Evolutionary conservation across 2,329 filamentous ascomycete genomes (phyloP).

Genomic region (Zopfia rhizophila): DNA sequence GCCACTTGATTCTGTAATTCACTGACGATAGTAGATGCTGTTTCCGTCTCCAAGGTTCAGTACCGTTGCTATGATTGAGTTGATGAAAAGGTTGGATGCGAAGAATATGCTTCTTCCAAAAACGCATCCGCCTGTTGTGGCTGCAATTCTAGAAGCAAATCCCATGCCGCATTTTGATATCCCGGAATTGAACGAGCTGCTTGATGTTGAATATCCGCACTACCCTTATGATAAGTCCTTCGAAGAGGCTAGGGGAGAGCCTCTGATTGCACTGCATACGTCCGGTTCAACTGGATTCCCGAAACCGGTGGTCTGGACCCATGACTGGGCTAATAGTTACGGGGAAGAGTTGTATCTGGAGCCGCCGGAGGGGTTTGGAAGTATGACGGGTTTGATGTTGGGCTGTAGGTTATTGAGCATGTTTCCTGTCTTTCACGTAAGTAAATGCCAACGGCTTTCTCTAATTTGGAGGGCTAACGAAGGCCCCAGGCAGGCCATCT

Average conservation of each 20-base stretch:
- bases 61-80: conserved; percentile 8
- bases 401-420: conserved; percentile 10
- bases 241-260: conserved; percentile 34
- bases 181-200: conserved; percentile 9
- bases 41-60: conserved; percentile 20
- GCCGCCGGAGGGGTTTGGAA: conserved; percentile 7
- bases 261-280: conserved; percentile 41
- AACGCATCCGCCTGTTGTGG: neutral
- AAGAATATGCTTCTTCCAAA: conserved; percentile 14
- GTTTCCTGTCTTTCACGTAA: conserved; percentile 21
- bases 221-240: conserved; percentile 23
- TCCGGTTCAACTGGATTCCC: conserved; percentile 50
- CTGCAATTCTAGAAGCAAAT: conserved; percentile 1
- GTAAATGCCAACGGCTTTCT: no score
- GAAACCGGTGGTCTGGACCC: conserved; percentile 39
- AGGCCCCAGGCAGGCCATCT: conserved; percentile 14
- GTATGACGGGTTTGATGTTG: neutral
- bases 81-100: conserved; percentile 11
- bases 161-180: conserved; percentile 4
- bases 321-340: conserved; percentile 21
- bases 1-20: neutral
- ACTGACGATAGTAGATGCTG: conserved; percentile 11
- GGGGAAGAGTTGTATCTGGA: conserved; percentile 9
- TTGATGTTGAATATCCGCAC: neutral
- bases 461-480: neutral